A percentile compares a stretch with the other conserved stretches of the same genome.
Conservation (phyloP, 306 rosid genomes). For the Medicago arabica region DNA sequence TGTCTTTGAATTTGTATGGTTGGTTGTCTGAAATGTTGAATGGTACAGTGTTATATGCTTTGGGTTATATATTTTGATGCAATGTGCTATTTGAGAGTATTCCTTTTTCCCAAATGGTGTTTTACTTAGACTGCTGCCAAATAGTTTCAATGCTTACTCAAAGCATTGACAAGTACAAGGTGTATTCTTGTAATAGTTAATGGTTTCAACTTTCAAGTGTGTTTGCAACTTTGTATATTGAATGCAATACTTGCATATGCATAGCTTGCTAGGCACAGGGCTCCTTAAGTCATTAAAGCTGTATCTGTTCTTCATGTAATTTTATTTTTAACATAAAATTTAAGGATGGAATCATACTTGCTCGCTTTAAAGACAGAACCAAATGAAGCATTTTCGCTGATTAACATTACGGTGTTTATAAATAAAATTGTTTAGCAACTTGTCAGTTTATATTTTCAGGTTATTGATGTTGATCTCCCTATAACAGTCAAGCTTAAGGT, state of each 20-base stretch:
- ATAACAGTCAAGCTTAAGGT: conserved; percentile 64
- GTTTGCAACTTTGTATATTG: not conserved
- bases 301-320: not conserved
- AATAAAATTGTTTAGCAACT: conserved; percentile 19
- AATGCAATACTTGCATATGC: not conserved
- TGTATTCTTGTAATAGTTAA: conserved; percentile 14
- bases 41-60: conserved; percentile 14
- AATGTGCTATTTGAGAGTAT: not conserved
- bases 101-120: conserved; percentile 3
- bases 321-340: not conserved
- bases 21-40: conserved; percentile 24
- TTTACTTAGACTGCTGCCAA: not conserved
- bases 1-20: conserved; percentile 17
- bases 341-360: not conserved
- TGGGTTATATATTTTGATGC: not conserved
- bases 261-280: conserved; percentile 1
- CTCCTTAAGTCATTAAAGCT: not conserved
- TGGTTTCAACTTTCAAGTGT: not conserved
- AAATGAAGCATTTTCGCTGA: not conserved
- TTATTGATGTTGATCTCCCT: conserved; percentile 85
- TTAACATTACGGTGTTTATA: conserved; percentile 31
- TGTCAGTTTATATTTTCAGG: conserved; percentile 52
- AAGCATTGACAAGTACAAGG: conserved; percentile 1
- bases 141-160: not conserved
- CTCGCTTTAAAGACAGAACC: not conserved